Evolutionary conservation across 768 basidiomycete genomes (phyloP).

Genomic region (Agaricus subrufescens): DNA sequence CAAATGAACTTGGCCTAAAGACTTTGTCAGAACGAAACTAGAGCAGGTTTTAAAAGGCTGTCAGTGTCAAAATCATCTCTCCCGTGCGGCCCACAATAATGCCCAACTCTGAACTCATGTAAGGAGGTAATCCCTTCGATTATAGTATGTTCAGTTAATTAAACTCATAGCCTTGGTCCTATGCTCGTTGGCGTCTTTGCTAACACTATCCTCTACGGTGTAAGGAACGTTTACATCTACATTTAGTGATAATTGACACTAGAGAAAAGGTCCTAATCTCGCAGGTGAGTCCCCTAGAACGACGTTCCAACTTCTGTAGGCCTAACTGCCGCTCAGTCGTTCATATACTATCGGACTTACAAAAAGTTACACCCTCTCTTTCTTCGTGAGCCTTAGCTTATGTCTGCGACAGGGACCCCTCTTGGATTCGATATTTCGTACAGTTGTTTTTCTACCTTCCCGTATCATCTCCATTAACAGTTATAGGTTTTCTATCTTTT

Average conservation of each 20-base stretch:
- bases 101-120: conserved; percentile 3
- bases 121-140: background rate
- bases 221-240: conserved; percentile 15
- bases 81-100: background rate
- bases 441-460: background rate
- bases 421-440: conserved; percentile 30
- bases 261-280: conserved; percentile 26
- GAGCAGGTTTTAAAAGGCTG: no score
- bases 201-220: conserved; percentile 44
- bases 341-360: conserved; percentile 35
- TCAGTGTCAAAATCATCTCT: no score
- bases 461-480: background rate
- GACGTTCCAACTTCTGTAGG: no score
- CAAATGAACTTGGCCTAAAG: no score
- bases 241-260: background rate
- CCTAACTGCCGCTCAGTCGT: conserved; percentile 19
- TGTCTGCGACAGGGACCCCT: conserved; percentile 27
- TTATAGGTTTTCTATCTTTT: conserved; percentile 38
- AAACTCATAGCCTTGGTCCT: conserved; percentile 31
- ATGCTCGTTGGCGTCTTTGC: conserved; percentile 39
- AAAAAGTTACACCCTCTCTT: conserved; percentile 23
- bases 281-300: conserved; percentile 26
- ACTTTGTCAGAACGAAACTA: no score
- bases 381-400: background rate
- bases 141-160: background rate